A percentile compares a stretch with the other conserved stretches of the same genome.
Evolutionary conservation across 2,329 filamentous ascomycete species (phyloP).

Genomic region (Colletotrichum graminicola): DNA sequence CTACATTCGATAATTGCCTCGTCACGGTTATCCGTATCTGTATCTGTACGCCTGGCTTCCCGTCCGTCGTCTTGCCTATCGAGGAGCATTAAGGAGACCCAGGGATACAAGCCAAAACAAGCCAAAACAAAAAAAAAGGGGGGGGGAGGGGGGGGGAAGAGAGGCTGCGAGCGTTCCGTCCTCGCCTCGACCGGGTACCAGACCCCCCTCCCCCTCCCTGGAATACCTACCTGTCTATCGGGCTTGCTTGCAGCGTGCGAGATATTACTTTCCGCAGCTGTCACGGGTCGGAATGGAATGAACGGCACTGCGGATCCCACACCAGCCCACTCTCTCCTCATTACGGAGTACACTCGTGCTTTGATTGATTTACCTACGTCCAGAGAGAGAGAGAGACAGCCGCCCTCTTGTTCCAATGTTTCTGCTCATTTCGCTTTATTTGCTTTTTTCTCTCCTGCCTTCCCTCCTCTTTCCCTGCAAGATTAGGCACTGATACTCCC

Average conservation of each 20-base stretch:
- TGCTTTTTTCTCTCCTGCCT: neutral
- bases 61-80: neutral
- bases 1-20: neutral
- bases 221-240: constrained; percentile 2
- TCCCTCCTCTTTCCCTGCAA: neutral
- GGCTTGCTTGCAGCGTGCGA: neutral
- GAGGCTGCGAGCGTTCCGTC: neutral
- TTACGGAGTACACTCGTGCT: neutral
- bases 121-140: neutral
- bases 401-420: neutral
- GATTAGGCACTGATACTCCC: constrained; percentile 6
- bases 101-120: too few species aligned
- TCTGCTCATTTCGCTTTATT: neutral
- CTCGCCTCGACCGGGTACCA: constrained; percentile 2
- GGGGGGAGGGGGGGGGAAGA: neutral
- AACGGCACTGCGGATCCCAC: constrained; percentile 31
- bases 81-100: neutral
- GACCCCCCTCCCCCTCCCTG: neutral
- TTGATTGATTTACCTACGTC: neutral
- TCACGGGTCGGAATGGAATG: constrained; percentile 13
- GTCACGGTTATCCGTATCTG: neutral
- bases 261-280: neutral
- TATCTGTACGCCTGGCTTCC: too few species aligned
- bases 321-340: constrained; percentile 8
- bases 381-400: neutral